Evolutionary conservation across 2,329 filamentous ascomycete species (phyloP), one percentile per base, ranked within the genome.

Genomic region (Stylonectria norvegica): DNA sequence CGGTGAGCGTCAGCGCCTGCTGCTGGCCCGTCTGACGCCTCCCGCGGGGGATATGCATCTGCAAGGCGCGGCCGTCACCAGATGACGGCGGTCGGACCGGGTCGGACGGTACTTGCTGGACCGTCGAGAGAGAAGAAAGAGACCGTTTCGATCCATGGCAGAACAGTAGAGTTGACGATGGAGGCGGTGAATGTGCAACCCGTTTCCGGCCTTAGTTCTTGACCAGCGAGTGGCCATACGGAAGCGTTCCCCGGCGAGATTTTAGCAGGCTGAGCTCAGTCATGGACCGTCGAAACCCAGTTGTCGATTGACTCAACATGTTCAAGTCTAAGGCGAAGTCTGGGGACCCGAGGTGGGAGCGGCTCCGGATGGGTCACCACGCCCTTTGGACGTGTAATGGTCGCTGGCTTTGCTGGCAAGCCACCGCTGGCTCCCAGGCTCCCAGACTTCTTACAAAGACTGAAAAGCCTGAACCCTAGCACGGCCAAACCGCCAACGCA

Each of bases 181-280:
- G 53, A 55, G 53, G 53, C 51, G 53, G 53, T 56, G 53, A 55
- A 56, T 42, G 42, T 47, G 35, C 45, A 47, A 43, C 50, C 52
- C 45, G 37, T 40, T 39, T 40, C 47, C 43, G 28, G 40, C 42
- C 43, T 36, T 44, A 39, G 22, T 7, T 12, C 22, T 12, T 25
- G 22, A 25, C 12, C 19, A 32, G 40, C 27, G 23, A 22, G 34
- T 52, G 48, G 51, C 55, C 53, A 55, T 51, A 56, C 53, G 53
- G 53, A 50, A 55, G 53, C 48, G 47, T 43, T 47, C 48, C 51
- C 51, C 45, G 49, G 51, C 40, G 46, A 46, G 48, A 45, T 46
- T n/a, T n/a, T n/a, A n/a, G n/a, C n/a, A n/a, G n/a, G n/a, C 46
- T 55, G 49, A 53, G 45, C 45, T 48, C 52, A 49, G 49, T 40